A percentile compares a stretch with the other conserved stretches of the same genome.
These are phyloP conservation scores for Sporobolus alterniflorus DNA, from an alignment of 202 grass and related monocot genomes.

Conservation along the genomic window DNA sequence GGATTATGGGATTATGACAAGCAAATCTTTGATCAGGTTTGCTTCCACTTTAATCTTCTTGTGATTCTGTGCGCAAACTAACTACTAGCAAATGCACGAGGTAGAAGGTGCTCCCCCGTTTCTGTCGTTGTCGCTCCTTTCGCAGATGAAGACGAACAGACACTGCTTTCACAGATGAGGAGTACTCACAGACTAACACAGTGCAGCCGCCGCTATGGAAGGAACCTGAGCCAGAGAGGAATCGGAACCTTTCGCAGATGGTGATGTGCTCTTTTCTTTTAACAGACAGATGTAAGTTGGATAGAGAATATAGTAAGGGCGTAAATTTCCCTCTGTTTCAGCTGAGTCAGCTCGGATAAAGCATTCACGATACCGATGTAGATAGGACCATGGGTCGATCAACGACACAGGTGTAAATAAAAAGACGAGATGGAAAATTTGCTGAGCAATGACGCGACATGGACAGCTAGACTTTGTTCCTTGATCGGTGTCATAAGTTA, in stretches of 20 bases:
- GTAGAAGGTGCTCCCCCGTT: not conserved
- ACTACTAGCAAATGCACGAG: not conserved
- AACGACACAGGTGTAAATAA: too few species aligned
- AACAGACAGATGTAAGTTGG: not conserved
- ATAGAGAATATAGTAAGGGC: not conserved
- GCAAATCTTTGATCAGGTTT: conserved; percentile 2
- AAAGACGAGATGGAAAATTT: too few species aligned
- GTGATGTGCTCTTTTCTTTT: not conserved
- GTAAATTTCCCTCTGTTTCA: not conserved
- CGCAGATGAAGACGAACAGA: not conserved
- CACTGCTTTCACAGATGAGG: not conserved
- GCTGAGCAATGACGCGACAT: too few species aligned
- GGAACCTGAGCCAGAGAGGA: not conserved
- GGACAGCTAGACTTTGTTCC: too few species aligned
- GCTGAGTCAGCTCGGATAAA: too few species aligned
- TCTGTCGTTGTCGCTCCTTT: not conserved
- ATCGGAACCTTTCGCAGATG: not conserved
- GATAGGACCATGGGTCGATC: too few species aligned
- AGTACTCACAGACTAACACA: not conserved
- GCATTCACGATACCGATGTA: too few species aligned
- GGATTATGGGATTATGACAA: not conserved
- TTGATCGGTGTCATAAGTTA: too few species aligned
- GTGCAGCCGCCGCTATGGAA: too few species aligned
- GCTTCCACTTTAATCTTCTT: conserved; percentile 24
- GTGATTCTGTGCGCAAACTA: not conserved